phyloP scores from a whole-genome alignment of 1,139 yeast species.

The Blastobotrys serpentis region DNA sequence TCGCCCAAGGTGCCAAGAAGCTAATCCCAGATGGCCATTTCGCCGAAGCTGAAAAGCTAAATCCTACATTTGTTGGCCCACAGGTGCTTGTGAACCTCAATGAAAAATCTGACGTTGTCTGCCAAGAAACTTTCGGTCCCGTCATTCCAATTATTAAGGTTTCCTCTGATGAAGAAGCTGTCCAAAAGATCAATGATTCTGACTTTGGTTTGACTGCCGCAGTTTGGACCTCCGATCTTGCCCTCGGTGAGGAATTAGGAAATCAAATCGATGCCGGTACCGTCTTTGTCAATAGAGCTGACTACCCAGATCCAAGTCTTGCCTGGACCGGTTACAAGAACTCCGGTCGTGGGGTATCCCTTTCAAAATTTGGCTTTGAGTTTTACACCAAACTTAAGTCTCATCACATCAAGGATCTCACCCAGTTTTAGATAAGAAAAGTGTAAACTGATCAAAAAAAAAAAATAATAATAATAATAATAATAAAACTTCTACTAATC shows the following conservation, averaged over 20 bases:
- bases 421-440: not conserved
- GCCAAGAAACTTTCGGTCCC: conserved; percentile 75
- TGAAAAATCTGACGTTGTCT: conserved; percentile 63
- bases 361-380: conserved; percentile 38
- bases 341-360: conserved; percentile 69
- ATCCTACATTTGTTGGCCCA: conserved; percentile 75
- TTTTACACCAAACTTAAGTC: conserved; percentile 40
- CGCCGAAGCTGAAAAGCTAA: conserved; percentile 39
- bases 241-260: conserved; percentile 60
- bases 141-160: conserved; percentile 44
- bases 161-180: conserved; percentile 40
- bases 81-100: conserved; percentile 74
- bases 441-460: not conserved
- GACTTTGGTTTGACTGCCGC: conserved; percentile 54
- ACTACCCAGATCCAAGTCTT: conserved; percentile 71
- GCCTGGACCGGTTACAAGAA: conserved; percentile 84
- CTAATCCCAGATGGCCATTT: conserved; percentile 67
- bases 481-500: too few relatives aligned
- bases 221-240: conserved; percentile 51
- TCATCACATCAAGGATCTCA: conserved; percentile 36
- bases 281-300: conserved; percentile 81
- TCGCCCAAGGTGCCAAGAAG: conserved; percentile 65
- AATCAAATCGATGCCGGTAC: conserved; percentile 76
- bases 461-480: not conserved
- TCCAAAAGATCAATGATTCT: conserved; percentile 38